Conservation (phyloP, 148 eudicot genomes). For the Chenopodium berlandieri region DNA sequence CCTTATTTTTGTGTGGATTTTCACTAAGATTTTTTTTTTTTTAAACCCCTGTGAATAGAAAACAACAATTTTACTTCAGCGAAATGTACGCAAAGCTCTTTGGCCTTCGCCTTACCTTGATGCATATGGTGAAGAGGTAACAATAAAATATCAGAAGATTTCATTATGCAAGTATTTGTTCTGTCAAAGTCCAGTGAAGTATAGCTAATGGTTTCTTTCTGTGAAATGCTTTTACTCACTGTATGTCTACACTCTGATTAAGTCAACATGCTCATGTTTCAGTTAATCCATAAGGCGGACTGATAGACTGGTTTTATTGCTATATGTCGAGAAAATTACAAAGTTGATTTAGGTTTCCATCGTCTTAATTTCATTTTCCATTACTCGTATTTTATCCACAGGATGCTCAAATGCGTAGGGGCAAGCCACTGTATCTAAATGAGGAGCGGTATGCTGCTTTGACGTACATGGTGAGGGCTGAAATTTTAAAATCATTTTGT, state of each 20-base stretch:
- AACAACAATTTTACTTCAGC: slow-evolving; percentile 84
- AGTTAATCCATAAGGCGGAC: background rate
- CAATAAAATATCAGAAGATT: slow-evolving; percentile 30
- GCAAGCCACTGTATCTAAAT: slow-evolving; percentile 82
- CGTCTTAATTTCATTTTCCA: background rate
- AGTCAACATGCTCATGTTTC: background rate
- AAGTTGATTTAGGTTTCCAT: background rate
- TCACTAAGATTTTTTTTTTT: background rate
- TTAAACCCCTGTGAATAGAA: slow-evolving; percentile 38
- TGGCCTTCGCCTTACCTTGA: slow-evolving; percentile 99
- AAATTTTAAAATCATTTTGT: background rate
- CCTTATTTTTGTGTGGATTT: background rate
- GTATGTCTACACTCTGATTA: background rate
- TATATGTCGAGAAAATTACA: background rate
- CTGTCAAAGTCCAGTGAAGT: background rate
- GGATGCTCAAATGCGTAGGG: slow-evolving; percentile 80
- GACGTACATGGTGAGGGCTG: slow-evolving; percentile 65
- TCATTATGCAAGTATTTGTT: background rate
- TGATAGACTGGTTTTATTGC: background rate
- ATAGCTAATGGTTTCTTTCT: background rate
- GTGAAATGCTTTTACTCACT: background rate
- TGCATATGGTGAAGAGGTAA: slow-evolving; percentile 96
- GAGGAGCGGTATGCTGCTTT: slow-evolving; percentile 93
- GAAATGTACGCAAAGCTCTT: slow-evolving; percentile 80
- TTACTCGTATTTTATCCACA: slow-evolving; percentile 31